Conservation (phyloP, 2,329 filamentous ascomycete genomes). For the Parafenestella ontariensis region DNA sequence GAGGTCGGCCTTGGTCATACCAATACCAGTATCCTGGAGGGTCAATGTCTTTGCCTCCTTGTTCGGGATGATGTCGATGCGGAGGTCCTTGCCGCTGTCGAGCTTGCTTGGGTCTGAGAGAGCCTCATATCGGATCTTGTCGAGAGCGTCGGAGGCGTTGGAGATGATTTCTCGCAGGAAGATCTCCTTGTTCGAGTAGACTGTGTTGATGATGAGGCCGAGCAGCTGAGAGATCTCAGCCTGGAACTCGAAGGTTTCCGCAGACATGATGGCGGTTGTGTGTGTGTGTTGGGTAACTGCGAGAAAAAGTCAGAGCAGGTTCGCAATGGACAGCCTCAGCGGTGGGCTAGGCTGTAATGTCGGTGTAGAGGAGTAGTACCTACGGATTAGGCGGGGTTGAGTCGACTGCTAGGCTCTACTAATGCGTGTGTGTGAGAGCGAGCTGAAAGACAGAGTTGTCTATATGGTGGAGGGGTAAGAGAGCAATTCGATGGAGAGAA, state of each 20-base stretch:
- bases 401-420: conserved; percentile 27
- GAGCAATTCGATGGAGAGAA: conserved; percentile 36
- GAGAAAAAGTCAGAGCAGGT: conserved; percentile 12
- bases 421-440: conserved; percentile 26
- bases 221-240: conserved; percentile 99
- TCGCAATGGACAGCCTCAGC: conserved; percentile 7
- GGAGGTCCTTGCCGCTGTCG: conserved; percentile 95
- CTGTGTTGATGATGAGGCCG: conserved; percentile 99
- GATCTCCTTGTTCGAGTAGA: conserved; percentile 99
- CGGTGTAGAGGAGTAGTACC: conserved; percentile 24
- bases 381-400: conserved; percentile 33
- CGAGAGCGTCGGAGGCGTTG: conserved; percentile 97
- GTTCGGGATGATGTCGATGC: conserved; percentile 98
- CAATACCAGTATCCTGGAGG: conserved; percentile 97
- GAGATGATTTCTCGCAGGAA: conserved; percentile 98
- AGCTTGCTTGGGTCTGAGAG: conserved; percentile 97
- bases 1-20: conserved; percentile 99
- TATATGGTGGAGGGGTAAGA: conserved; percentile 16
- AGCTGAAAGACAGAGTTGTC: conserved; percentile 31
- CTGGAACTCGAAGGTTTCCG: conserved; percentile 99
- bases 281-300: conserved; percentile 22
- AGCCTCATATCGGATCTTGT: conserved; percentile 99
- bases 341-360: conserved; percentile 13
- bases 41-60: conserved; percentile 97
- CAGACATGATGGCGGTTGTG: conserved; percentile 69